Evolutionary conservation across 495 filamentous ascomycete species (phyloP), one percentile per base, ranked within the genome.

Genomic region (Aspergillus panamensis): DNA sequence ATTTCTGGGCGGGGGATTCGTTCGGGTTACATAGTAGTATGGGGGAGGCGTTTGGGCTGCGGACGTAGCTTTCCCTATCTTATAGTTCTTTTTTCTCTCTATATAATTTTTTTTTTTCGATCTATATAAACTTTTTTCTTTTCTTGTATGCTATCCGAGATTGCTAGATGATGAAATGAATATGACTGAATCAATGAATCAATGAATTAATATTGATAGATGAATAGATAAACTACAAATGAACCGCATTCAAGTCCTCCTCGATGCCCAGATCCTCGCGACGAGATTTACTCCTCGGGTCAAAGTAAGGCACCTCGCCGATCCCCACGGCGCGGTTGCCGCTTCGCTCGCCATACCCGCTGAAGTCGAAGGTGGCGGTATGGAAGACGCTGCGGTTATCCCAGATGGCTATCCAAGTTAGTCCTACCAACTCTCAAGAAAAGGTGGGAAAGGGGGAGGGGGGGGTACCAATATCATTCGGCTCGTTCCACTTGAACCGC

Each of bases 351-450:
- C 83, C 87, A 12, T 83, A 68, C 0, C 74, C 82, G 9, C 77
- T 77, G 65, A 82, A 85, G 66, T 91, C 88, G 32, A 78, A 82
- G 6, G 86, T 90, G 0, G 87, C 86, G 14, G 82, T 79, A 62
- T 91, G 88, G 69, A 83, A 89, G 5, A 82, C 79, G 57, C 78
- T 81, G 14, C 88, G 72, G 61, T 91, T 90, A 63, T 90, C 88
- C 88, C 88, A 92, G 62, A 92, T 89, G 0, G 87, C 87, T 69
- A 60, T 32, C 6, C 14, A 3, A 25, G 39, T 55, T 31, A 59
- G 19, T 8, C 16, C 8, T 3, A 13, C 1, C 13, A 49, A 37
- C 20, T 10, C 3, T 25, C 31, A n/a, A 21, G 14, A n/a, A 16
- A 8, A 17, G 10, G 4, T n/a, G 25, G 25, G 25, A 25, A 25